Percentiles rank a stretch among this genome's conserved stretches.
phyloP scores from a whole-genome alignment of 768 basidiomycete species.

The Hebeloma cylindrosporum region DNA sequence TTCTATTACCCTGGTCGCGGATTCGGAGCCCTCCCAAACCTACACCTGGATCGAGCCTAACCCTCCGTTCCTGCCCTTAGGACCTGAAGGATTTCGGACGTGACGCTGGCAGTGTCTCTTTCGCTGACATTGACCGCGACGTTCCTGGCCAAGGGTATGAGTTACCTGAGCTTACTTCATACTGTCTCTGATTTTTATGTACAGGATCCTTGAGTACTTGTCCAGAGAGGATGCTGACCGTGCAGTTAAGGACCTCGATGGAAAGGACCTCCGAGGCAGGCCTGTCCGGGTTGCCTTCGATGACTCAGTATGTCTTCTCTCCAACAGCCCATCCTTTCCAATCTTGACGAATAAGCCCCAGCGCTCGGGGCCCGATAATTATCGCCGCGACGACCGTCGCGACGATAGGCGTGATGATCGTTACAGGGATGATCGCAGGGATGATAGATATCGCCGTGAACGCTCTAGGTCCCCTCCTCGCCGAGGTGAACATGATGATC shows the following conservation, averaged over 20 bases:
- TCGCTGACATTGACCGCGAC: slow-evolving; percentile 93
- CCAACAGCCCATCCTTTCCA: background rate
- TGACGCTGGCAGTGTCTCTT: slow-evolving; percentile 89
- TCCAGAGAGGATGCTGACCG: slow-evolving; percentile 89
- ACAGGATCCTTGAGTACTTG: slow-evolving; percentile 89
- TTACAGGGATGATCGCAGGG: slow-evolving; percentile 49
- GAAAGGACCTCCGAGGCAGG: slow-evolving; percentile 84
- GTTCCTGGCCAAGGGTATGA: slow-evolving; percentile 83
- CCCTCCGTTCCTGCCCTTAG: slow-evolving; percentile 55
- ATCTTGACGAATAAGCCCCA: slow-evolving; percentile 27
- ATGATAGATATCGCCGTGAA: slow-evolving; percentile 69
- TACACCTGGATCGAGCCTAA: slow-evolving; percentile 37
- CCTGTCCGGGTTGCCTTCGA: slow-evolving; percentile 71
- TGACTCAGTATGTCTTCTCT: slow-evolving; percentile 48
- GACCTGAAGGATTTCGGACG: slow-evolving; percentile 98
- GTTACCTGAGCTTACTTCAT: slow-evolving; percentile 22
- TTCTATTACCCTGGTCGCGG: slow-evolving; percentile 7
- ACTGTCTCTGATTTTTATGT: slow-evolving; percentile 6
- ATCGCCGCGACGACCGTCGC: slow-evolving; percentile 72
- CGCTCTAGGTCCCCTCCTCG: slow-evolving; percentile 83
- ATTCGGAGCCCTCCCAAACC: slow-evolving; percentile 9
- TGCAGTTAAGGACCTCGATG: slow-evolving; percentile 85
- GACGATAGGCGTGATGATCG: slow-evolving; percentile 63
- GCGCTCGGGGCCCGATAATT: slow-evolving; percentile 72
- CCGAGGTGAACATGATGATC: slow-evolving; percentile 69